Evolutionary conservation across 495 filamentous ascomycete species (phyloP), one percentile per base, ranked within the genome.

Genomic region (Arthonia radiata): DNA sequence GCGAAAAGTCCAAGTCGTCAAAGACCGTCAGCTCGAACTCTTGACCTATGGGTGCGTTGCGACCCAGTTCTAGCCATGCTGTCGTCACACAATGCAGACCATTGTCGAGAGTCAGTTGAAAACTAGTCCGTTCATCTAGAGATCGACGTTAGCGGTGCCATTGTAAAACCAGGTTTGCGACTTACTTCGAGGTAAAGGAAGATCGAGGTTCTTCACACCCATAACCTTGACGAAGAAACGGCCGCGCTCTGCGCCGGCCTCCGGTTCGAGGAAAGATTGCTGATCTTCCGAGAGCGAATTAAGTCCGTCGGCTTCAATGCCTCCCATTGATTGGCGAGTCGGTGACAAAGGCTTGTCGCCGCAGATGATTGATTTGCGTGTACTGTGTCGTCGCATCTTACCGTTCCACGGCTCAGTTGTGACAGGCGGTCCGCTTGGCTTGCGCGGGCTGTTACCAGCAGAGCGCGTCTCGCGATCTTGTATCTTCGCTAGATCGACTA

Each of bases 11-110:
- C 13, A 97, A 61, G 37, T 94, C 83, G 37, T 90, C 81, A 21
- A 89, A 73, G 21, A 97, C 86, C 28, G 93, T 82, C 19, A 97
- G 67, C 47, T 97, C 86, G 33, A 97, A 97, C 44, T 97, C 86
- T 39, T 97, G 86, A 12, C 86, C 86, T 37, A 97, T 93, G 3
- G 89, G 83, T 11, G 89, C 89, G 23, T 69, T 81, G 32, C 74
- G 76, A 26, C 81, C 89, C 15, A 97, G 57, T 44, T 97, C 86
- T 2, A 93, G 51, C 79, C 81, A 94, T 0, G 80, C 67, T 4
- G 86, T 97, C 1, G 86, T 94, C 6, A 97, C 86, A 40, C 86
- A 97, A 47, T 97, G 86, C 2, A 97, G 62, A 15, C 86, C 86
- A 38, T 97, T 97, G 50, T 97, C 86, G 14, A 97, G 61, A 2